Percentiles rank a stretch among this genome's conserved stretches.
These are phyloP conservation scores for Chalaropsis thielavioides DNA, from an alignment of 2,329 filamentous ascomycete species.

Conservation along the genomic window DNA sequence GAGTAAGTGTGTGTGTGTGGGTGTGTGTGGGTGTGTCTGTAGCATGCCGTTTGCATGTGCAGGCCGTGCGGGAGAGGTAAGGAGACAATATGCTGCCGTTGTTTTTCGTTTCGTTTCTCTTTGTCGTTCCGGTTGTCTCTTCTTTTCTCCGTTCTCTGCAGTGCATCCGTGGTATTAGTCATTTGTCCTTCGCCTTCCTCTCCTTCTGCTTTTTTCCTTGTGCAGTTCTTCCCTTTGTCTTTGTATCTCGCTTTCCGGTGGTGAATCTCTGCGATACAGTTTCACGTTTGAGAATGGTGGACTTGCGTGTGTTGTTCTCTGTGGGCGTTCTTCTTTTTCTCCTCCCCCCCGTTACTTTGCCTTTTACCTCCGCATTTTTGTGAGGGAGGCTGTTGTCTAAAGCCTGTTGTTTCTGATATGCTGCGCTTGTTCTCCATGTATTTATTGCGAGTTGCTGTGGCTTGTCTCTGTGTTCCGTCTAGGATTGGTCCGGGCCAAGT, in stretches of 20 bases:
- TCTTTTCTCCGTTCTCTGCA: neutral
- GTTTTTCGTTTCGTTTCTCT: neutral
- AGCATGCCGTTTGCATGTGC: too few species aligned
- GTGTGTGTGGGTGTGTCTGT: too few species aligned
- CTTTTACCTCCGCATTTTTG: neutral
- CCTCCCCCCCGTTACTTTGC: neutral
- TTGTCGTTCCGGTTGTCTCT: neutral
- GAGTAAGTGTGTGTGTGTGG: neutral
- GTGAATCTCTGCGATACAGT: slow-evolving; percentile 1
- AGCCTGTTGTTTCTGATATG: neutral
- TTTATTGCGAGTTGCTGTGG: too few species aligned
- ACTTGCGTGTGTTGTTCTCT: neutral
- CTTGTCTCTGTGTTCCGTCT: neutral
- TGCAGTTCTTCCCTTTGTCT: neutral
- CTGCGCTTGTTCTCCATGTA: neutral
- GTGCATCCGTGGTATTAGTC: neutral
- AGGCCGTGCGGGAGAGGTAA: neutral
- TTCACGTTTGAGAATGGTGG: neutral
- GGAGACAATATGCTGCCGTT: neutral
- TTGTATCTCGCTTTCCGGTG: neutral
- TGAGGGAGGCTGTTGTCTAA: neutral
- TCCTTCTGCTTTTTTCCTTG: neutral
- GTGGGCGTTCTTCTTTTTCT: neutral
- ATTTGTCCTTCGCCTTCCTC: neutral
- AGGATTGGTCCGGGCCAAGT: neutral